Base-by-base conservation (phyloP, 441 rosid genomes). In the Pelargonium myrrhifolium region DNA sequence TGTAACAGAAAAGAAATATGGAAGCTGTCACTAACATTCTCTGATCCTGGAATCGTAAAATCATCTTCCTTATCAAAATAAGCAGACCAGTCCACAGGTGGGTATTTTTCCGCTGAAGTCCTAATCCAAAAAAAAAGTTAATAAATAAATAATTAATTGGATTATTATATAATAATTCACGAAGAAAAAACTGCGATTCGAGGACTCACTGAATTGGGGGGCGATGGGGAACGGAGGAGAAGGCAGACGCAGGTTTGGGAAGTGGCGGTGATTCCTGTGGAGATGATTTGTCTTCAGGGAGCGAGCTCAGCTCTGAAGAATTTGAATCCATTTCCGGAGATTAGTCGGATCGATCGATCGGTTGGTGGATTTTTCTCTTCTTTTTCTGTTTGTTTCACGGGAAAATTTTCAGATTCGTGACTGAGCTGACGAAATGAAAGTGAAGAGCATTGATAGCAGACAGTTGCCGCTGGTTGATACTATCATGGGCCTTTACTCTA, bases 41-140 rank as follows among this genome's bases (percentile, higher is more conserved):
- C 74, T 1, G 96, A 78, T 26, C 83, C 85, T 3, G 91, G 74
- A 65, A 92, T 81, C 70, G 74, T 72, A 72, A 94, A 62, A 81
- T 94, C 96, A 69, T 84, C 86, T 84, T 91, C 96, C 70, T 74
- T 75, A 45, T 91, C 96, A 71, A 89, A 94, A 72, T 82, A 89
- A 26, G 65, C 75, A 14, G 31, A 62, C 99, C 97, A 89, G 39
- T 88, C 93, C 39, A 86, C 58, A 42, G 99, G 89, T 64, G 89
- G 71, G 78, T 84, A 85, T 67, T 87, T 87, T 9, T 83, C 77
- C 20, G 69, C 76, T 14, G 86, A 84, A 64, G 71, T 77, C 83
- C 99, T 93, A 70, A 53, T 22, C 59, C 59, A 18, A 18, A 51
- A 53, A 53, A 53, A 17, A 17, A 18, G 3, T 17, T 17, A 53